Base-by-base conservation (phyloP, 768 basidiomycete genomes). In the Lactarius psammicola region DNA sequence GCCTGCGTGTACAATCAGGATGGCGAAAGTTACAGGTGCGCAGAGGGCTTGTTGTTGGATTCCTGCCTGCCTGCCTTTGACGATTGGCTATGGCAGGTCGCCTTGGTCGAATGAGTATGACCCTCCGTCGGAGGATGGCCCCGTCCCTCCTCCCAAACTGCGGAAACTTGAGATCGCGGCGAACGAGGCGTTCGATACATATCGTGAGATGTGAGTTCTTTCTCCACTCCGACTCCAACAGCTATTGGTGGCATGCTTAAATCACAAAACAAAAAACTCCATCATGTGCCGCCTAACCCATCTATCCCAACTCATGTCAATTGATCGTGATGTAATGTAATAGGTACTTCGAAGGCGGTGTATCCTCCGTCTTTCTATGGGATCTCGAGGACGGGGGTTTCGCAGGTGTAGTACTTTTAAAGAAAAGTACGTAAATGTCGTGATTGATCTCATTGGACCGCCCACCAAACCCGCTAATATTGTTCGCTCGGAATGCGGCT, bases 41-140 rank as follows among this genome's bases (percentile, higher is more conserved):
- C 54, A 64, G 28, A 34, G 40, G 42, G 46, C 44, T 33, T 60
- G 62, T 17, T 6, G 15, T n/a, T n/a, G 38, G 40, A 40, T 40
- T 17, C 34, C 10, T n/a, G n/a, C n/a, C n/a, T n/a, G n/a, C 34
- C 10, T 10, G 40, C 40, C 17, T 7, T 23, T 23, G n/a, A 54
- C 15, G 30, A 30, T 3, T 49, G 58, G 56, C 68, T 71, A 59
- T 36, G 53, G 18, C 66, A 99, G 96, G 72, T 99, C 97, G 2
- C 97, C 97, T 9, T 98, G 96, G 95, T 95, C 95, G 28, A 99
- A 98, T 75, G 89, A 92, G 74, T 99, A 98, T 74, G 89, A 94
- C 68, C 92, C 95, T 28, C 90, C 90, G 1, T 76, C 94, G 54
- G 89, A 95, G 23, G 93, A 96, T 69, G 96, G 94, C 2, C 95